Percentiles rank a stretch among this genome's conserved stretches.
Evolutionary conservation across 768 basidiomycete species (phyloP).

Genomic region (Russula emetica): DNA sequence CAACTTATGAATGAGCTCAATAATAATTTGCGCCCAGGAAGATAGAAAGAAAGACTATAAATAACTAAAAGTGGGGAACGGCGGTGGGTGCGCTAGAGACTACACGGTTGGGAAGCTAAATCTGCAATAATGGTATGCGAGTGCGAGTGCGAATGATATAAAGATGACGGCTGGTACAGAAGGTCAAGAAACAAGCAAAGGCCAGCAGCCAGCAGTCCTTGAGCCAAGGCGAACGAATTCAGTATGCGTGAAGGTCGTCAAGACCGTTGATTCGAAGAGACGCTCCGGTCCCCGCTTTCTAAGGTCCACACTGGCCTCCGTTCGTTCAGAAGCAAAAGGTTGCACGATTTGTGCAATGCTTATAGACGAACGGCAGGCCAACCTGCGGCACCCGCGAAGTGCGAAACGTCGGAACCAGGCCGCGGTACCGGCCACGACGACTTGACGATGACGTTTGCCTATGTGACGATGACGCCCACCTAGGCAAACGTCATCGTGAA

Average conservation of each 20-base stretch:
- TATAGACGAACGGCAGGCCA: conserved; percentile 1
- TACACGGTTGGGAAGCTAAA: background rate
- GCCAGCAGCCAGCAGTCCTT: conserved; percentile 3
- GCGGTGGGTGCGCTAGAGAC: background rate
- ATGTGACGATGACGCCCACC: too few relatives aligned
- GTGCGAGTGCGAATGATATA: background rate
- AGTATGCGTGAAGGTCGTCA: background rate
- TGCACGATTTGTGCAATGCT: background rate
- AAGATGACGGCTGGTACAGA: background rate
- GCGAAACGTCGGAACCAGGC: background rate
- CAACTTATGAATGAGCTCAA: background rate
- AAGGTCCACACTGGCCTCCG: background rate
- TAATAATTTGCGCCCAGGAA: background rate
- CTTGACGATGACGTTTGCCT: conserved; percentile 6
- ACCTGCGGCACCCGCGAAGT: background rate
- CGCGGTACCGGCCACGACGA: background rate
- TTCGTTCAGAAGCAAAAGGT: background rate
- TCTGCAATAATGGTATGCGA: background rate
- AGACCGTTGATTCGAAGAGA: background rate
- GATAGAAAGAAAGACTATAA: background rate
- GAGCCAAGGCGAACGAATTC: background rate
- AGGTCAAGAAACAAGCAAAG: background rate
- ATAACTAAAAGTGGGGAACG: background rate
- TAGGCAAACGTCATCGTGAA: conserved; percentile 23
- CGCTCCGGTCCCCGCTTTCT: background rate